A percentile compares a stretch with the other conserved stretches of the same genome.
phyloP scores from a whole-genome alignment of 495 filamentous ascomycete species.

The Penicillium roqueforti region DNA sequence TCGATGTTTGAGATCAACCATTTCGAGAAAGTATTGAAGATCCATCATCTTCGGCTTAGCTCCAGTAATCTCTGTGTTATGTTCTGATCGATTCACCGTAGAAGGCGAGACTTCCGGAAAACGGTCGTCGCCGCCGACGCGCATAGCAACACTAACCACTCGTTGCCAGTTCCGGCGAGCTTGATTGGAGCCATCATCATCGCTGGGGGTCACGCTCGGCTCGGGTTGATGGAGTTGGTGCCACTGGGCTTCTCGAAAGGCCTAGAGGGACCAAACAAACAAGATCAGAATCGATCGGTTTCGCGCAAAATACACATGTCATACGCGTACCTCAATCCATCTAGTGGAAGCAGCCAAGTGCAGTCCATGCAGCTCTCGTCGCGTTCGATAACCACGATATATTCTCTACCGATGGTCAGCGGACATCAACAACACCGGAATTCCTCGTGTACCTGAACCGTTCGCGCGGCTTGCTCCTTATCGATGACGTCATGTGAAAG shows the following conservation, averaged over 20 bases:
- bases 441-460: constrained; percentile 42
- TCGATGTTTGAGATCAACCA: constrained; percentile 86
- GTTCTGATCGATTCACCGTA: constrained; percentile 23
- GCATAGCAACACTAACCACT: constrained; percentile 61
- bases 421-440: neutral
- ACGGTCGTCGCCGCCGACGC: constrained; percentile 57
- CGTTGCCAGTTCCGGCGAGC: constrained; percentile 73
- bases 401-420: constrained; percentile 47
- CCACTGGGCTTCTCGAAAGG: constrained; percentile 56
- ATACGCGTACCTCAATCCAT: constrained; percentile 66
- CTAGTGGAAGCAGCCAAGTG: constrained; percentile 61
- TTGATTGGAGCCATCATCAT: constrained; percentile 22
- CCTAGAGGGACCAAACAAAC: constrained; percentile 27
- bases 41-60: constrained; percentile 75
- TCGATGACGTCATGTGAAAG: constrained; percentile 26
- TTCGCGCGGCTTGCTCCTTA: constrained; percentile 42
- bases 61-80: constrained; percentile 25
- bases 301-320: neutral
- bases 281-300: neutral
- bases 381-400: constrained; percentile 66
- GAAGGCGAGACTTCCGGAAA: constrained; percentile 18
- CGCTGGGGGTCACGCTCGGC: constrained; percentile 17
- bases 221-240: constrained; percentile 30
- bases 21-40: constrained; percentile 85
- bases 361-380: constrained; percentile 60